These are phyloP conservation scores for Chlorella sorokiniana DNA, from an alignment of 139 green algal genomes.

Conservation along the genomic window DNA sequence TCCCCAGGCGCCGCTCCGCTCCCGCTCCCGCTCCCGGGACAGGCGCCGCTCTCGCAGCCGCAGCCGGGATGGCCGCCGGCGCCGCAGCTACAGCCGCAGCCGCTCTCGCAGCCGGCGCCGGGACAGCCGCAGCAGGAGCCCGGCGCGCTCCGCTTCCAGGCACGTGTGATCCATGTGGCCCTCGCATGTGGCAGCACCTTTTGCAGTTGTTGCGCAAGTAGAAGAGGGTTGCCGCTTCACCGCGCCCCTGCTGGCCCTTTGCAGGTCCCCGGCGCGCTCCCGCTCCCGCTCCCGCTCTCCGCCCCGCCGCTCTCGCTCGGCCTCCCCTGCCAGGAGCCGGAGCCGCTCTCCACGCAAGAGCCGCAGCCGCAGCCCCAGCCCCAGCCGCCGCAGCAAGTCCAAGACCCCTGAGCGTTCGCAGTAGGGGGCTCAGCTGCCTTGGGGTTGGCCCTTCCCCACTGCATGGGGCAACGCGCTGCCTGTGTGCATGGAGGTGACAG, in stretches of 20 bases:
- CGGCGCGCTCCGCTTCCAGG: background rate
- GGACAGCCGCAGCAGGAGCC: background rate
- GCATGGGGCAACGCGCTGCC: too few species aligned
- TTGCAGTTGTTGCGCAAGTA: background rate
- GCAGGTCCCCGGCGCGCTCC: background rate
- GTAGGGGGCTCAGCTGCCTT: too few species aligned
- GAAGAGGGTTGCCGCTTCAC: too few species aligned
- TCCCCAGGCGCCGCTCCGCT: slow-evolving; percentile 2
- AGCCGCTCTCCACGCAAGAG: slow-evolving; percentile 2
- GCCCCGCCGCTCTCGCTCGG: background rate
- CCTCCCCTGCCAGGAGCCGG: background rate
- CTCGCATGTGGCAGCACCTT: too few species aligned
- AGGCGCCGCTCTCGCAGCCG: slow-evolving; percentile 20
- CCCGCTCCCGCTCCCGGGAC: background rate
- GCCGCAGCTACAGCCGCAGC: slow-evolving; percentile 1
- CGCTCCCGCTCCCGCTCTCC: background rate
- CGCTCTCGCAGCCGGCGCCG: background rate
- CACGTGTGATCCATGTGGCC: background rate
- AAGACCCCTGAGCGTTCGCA: background rate
- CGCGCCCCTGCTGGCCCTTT: too few species aligned
- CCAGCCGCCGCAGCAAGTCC: background rate
- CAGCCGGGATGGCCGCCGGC: background rate
- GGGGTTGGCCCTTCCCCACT: too few species aligned
- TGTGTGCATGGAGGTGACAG: too few species aligned
- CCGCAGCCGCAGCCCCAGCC: background rate